Conservation (phyloP, 2,329 filamentous ascomycete species). For the Stromatinia cepivora region DNA sequence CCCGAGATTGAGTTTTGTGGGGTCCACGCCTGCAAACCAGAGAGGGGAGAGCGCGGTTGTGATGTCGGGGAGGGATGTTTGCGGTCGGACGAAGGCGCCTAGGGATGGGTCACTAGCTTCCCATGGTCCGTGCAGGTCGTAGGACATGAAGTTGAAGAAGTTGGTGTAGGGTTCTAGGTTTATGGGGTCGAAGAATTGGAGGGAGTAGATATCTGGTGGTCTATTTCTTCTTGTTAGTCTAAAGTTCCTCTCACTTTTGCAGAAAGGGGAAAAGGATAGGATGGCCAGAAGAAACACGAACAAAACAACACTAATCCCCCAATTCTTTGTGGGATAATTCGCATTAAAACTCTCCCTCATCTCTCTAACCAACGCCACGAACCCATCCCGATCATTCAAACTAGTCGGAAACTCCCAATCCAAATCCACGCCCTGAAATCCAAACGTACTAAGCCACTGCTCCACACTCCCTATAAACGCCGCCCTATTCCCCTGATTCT, state of each 20-base stretch:
- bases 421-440: slow-evolving; percentile 48
- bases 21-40: slow-evolving; percentile 46
- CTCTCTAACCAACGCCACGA: slow-evolving; percentile 38
- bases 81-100: slow-evolving; percentile 42
- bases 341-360: slow-evolving; percentile 40
- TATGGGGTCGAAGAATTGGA: slow-evolving; percentile 40
- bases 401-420: slow-evolving; percentile 50
- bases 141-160: slow-evolving; percentile 43
- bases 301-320: slow-evolving; percentile 46
- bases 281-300: slow-evolving; percentile 14
- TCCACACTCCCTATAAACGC: slow-evolving; percentile 44
- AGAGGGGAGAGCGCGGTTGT: slow-evolving; percentile 42
- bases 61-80: slow-evolving; percentile 49
- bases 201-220: slow-evolving; percentile 41
- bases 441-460: slow-evolving; percentile 42
- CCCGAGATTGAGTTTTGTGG: slow-evolving; percentile 49
- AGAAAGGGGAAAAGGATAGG: accelerated
- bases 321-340: slow-evolving; percentile 35
- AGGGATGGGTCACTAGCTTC: slow-evolving; percentile 40
- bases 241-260: too few species aligned
- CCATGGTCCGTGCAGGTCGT: slow-evolving; percentile 47
- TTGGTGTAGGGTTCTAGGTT: slow-evolving; percentile 36
- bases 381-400: slow-evolving; percentile 43
- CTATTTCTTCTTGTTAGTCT: slow-evolving; percentile 11
- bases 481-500: slow-evolving; percentile 35